Base-by-base conservation (phyloP, 495 filamentous ascomycete genomes). In the Darksidea phi region DNA sequence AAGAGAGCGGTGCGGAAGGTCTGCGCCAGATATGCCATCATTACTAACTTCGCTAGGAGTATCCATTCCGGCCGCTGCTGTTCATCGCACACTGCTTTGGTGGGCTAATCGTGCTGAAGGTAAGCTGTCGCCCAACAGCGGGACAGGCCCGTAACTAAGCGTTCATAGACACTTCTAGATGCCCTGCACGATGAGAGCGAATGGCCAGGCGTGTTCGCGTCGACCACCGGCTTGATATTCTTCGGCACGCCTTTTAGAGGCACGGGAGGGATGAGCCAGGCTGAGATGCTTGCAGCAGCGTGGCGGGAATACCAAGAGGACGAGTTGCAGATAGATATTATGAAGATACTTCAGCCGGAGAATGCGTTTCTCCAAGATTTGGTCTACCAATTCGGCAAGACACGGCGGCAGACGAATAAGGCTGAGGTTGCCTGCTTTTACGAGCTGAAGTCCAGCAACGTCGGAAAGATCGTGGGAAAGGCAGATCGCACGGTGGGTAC, bases 21-120 rank as follows among this genome's bases (percentile, higher is more conserved):
- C 13, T 46, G 1, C 7, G 25, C 8, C 4, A 47, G 6, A 36
- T 21, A 34, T 36, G 3, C 1, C 28, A 47, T 23, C 7, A 23
- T 59, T 25, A 20, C 48, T 54, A 32, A 54, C 23, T 17, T n/a
- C 3, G 26, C 15, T 36, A 61, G 57, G 49, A 61, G 13, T 42
- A 37, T 28, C 32, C 38, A 43, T 48, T 48, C 21, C 55, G 55
- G 6, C 61, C 57, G 17, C 38, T 61, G 23, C 8, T 61, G 13
- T 66, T 66, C 20, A 57, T 66, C 20, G 28, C 28, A 10, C 28
- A 32, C 28, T 32, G 28, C 28, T 32, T 32, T 32, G 28, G 61
- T 46, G 25, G 36, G 58, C 42, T 58, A 23, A 17, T 64, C 58
- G 24, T 36, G 61, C 45, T 54, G 61, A 28, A 59, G 48, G 54